Percentiles rank a stretch among this genome's conserved stretches.
Conservation (phyloP, 2,329 filamentous ascomycete species). For the Calonectria pauciramosa region DNA sequence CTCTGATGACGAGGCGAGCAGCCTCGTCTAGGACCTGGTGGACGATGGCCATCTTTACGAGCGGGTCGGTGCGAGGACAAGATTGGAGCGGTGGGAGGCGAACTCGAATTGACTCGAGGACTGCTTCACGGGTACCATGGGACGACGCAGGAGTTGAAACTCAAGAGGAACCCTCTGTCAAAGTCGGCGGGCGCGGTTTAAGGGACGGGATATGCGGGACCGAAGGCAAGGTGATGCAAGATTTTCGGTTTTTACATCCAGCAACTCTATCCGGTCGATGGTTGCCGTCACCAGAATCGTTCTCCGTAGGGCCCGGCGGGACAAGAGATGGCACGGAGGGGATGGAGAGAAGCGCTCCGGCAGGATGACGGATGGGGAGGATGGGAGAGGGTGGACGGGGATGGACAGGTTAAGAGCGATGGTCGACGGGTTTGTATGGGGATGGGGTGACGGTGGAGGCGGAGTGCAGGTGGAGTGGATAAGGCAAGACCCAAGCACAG, state of each 20-base stretch:
- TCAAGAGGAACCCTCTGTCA: constrained; percentile 16
- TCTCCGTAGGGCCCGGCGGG: constrained; percentile 11
- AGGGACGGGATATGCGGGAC: constrained; percentile 35
- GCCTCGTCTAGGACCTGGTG: constrained; percentile 44
- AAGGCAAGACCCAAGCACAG: constrained; percentile 16
- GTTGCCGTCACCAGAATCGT: constrained; percentile 5
- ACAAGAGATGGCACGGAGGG: constrained; percentile 25
- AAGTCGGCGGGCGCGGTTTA: constrained; percentile 20
- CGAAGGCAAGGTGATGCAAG: constrained; percentile 21
- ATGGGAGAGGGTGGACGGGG: constrained; percentile 24
- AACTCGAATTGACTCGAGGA: constrained; percentile 45
- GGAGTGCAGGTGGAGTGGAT: constrained; percentile 33
- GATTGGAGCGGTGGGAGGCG: constrained; percentile 33
- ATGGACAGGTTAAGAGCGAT: constrained; percentile 32
- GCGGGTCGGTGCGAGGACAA: constrained; percentile 29
- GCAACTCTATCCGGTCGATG: constrained; percentile 25
- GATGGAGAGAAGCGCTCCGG: constrained; percentile 26
- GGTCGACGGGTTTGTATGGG: constrained; percentile 31
- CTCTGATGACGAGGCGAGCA: constrained; percentile 42
- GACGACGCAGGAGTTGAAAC: constrained; percentile 37
- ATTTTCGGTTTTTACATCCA: constrained; percentile 30
- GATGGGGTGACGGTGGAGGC: constrained; percentile 39
- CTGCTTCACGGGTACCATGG: constrained; percentile 46
- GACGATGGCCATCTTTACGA: constrained; percentile 44
- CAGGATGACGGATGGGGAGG: constrained; percentile 30